Evolutionary conservation across 192 early-diverging fungal species (phyloP).

Genomic region (Podochytrium sp.): DNA sequence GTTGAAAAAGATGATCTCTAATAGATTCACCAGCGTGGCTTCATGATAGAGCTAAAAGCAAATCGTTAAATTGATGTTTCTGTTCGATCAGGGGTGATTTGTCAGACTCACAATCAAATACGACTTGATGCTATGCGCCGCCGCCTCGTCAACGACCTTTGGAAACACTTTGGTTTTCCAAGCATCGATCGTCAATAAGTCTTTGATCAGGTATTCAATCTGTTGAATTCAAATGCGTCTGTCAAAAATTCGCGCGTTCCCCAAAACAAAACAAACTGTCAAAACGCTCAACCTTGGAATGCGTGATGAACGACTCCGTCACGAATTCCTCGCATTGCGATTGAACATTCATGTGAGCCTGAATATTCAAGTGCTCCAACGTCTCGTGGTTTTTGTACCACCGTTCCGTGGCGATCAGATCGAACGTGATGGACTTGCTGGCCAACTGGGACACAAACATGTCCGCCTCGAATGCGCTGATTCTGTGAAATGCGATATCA

Average conservation of each 20-base stretch:
- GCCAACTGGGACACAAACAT: constrained; percentile 24
- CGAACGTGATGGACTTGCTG: constrained; percentile 11
- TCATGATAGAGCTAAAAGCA: constrained; percentile 53
- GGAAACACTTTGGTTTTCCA: constrained; percentile 55
- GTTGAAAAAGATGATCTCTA: constrained; percentile 53
- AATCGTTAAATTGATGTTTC: neutral
- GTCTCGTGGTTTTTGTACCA: constrained; percentile 54
- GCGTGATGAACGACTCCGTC: constrained; percentile 41
- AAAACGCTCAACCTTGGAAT: constrained; percentile 46
- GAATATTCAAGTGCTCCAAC: constrained; percentile 53
- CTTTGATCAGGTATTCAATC: constrained; percentile 44
- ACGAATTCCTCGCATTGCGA: constrained; percentile 50
- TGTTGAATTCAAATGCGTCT: constrained; percentile 14
- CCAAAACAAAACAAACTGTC: neutral
- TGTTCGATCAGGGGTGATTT: neutral
- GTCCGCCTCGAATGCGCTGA: constrained; percentile 31
- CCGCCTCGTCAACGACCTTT: constrained; percentile 25
- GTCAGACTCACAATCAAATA: constrained; percentile 49
- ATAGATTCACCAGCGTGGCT: constrained; percentile 55
- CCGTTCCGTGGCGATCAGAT: constrained; percentile 22
- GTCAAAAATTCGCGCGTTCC: too few species aligned
- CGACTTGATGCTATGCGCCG: constrained; percentile 32
- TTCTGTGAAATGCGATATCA: too few species aligned
- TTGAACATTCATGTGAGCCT: constrained; percentile 52
- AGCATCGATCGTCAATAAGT: constrained; percentile 46